phyloP scores from a whole-genome alignment of 495 filamentous ascomycete genomes.

The Penicillium cinerascens region DNA sequence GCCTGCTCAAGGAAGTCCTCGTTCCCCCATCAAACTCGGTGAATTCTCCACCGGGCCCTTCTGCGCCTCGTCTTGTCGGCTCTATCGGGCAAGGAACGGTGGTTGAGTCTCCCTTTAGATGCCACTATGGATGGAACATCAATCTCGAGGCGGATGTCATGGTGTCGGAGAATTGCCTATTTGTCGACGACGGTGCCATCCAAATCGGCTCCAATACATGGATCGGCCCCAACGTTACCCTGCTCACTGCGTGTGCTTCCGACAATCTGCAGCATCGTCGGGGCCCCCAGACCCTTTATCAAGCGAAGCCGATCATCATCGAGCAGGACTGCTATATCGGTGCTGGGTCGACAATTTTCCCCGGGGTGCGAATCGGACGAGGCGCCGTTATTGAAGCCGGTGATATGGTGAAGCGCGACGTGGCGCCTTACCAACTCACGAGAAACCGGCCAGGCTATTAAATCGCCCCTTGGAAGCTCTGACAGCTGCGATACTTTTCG shows the following conservation, averaged over 20 bases:
- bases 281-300: conserved; percentile 68
- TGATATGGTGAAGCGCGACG: conserved; percentile 44
- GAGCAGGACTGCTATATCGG: conserved; percentile 91
- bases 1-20: conserved; percentile 74
- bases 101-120: conserved; percentile 87
- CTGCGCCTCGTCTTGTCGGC: conserved; percentile 41
- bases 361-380: conserved; percentile 44
- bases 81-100: conserved; percentile 70
- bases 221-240: conserved; percentile 84
- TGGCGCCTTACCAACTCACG: conserved; percentile 44
- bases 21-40: conserved; percentile 43
- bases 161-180: conserved; percentile 81
- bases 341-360: conserved; percentile 77
- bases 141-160: conserved; percentile 80
- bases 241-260: conserved; percentile 72
- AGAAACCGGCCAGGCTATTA: conserved; percentile 41
- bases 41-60: conserved; percentile 44
- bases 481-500: not conserved
- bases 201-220: conserved; percentile 73
- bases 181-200: conserved; percentile 73
- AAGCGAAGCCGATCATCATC: conserved; percentile 72
- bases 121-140: conserved; percentile 96
- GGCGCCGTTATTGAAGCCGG: conserved; percentile 46
- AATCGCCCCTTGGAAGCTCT: not conserved
- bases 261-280: conserved; percentile 72